Evolutionary conservation across 2,329 filamentous ascomycete genomes (phyloP), one percentile per base, ranked within the genome.

Genomic region (Coleophoma cylindrospora): DNA sequence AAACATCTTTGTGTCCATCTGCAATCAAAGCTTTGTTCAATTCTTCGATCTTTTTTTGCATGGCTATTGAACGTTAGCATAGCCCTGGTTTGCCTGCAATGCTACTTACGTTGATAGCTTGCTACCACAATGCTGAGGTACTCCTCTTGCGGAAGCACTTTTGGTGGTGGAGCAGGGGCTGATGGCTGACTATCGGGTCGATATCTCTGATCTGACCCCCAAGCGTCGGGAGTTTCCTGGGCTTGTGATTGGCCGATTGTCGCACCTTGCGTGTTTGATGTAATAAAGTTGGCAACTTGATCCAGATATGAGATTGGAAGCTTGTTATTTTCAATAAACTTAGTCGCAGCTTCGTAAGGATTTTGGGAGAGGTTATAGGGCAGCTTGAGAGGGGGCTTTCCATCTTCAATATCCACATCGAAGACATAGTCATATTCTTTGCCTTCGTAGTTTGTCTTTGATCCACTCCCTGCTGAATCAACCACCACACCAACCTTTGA

Each of bases 351-450:
- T 60, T 96, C 89, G 66, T 95, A 97, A 0, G 91, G 89, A 59
- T 96, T 96, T 64, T 96, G 87, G 1, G 87, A 90, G 12, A 92
- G 77, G 65, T 97, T 96, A 70, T 88, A 97, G 0, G 92, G 91
- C n/a, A 97, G 76, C 68, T 96, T 96, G 43, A 97, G 74, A 0
- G 92, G 83, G 12, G 92, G 91, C 63, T 95, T 92, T 47, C 91
- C 92, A 62, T 96, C 92, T 66, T 96, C 89, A 54, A 96, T 95
- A 61, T 96, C 91, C 22, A 96, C 91, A 63, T 96, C 91, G 59
- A 97, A 97, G 9, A 99, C 91, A 62, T 87, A 96, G 65, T 99
- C 94, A 66, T 95, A 99, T 54, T 92, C 88, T 64, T 95, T 82
- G 33, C 92, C 92, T 1, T 88, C 75, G 64, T 92, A 86, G 51